These are phyloP conservation scores for Leccinum disarticulatum DNA, from an alignment of 768 basidiomycete genomes.

Conservation along the genomic window DNA sequence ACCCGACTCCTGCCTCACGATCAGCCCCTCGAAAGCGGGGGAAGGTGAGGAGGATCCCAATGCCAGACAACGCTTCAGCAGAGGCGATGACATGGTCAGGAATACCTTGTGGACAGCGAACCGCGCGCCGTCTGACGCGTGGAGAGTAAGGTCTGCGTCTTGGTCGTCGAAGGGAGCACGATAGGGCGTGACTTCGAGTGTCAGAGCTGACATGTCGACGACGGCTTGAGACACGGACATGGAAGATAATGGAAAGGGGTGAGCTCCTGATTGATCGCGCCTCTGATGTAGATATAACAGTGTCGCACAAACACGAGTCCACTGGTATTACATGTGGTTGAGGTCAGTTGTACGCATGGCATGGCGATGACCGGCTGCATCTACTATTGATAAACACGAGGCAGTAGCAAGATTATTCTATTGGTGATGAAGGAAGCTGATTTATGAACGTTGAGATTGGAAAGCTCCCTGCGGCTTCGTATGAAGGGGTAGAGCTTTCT, in stretches of 20 bases:
- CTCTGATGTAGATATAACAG: slow-evolving; percentile 30
- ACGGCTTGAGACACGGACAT: slow-evolving; percentile 34
- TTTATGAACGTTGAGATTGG: slow-evolving; percentile 8
- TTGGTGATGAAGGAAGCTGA: background rate
- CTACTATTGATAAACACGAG: slow-evolving; percentile 26
- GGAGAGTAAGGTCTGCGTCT: slow-evolving; percentile 44
- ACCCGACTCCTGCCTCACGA: slow-evolving; percentile 22
- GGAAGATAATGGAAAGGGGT: slow-evolving; percentile 13
- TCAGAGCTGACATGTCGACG: slow-evolving; percentile 27
- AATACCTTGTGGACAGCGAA: slow-evolving; percentile 46
- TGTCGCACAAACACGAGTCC: slow-evolving; percentile 12
- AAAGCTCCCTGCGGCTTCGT: slow-evolving; percentile 22
- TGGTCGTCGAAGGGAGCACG: slow-evolving; percentile 39
- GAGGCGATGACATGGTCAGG: slow-evolving; percentile 41
- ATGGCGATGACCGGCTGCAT: slow-evolving; percentile 18
- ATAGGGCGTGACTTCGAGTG: slow-evolving; percentile 27
- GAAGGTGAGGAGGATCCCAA: slow-evolving; percentile 30
- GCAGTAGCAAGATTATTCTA: slow-evolving; percentile 12
- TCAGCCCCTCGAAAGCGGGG: slow-evolving; percentile 28
- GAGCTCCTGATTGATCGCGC: slow-evolving; percentile 15
- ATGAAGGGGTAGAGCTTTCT: background rate
- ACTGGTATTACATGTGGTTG: slow-evolving; percentile 26
- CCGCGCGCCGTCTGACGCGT: slow-evolving; percentile 40
- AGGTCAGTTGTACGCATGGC: slow-evolving; percentile 30
- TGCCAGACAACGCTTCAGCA: slow-evolving; percentile 36